Conservation (phyloP, 352 stramenopile species). For the Phytophthora cactorum region DNA sequence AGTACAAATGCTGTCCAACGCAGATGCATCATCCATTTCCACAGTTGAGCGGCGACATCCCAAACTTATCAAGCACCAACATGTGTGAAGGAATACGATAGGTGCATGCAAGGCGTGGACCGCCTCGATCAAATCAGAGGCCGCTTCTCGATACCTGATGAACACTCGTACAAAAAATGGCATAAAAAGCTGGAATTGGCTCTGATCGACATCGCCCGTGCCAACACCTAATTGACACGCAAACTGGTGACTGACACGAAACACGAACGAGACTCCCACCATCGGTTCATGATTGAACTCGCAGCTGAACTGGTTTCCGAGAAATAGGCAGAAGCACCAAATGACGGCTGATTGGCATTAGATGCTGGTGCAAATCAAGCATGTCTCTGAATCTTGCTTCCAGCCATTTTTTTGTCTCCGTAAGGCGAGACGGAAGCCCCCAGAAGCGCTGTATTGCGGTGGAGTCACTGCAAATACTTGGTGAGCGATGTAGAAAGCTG, state of each 20-base stretch:
- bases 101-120: neutral
- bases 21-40: too few species aligned
- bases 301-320: neutral
- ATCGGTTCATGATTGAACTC: neutral
- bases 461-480: neutral
- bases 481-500: neutral
- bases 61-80: too few species aligned
- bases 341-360: neutral
- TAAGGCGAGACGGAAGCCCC: neutral
- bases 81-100: too few species aligned
- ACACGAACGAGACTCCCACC: neutral
- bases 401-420: neutral
- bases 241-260: too few species aligned
- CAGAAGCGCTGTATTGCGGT: neutral
- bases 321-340: neutral
- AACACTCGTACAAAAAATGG: slow-evolving; percentile 2
- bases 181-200: neutral
- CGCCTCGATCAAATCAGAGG: neutral
- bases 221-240: neutral
- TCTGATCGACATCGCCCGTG: neutral
- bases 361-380: neutral
- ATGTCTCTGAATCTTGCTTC: neutral
- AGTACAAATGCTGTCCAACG: too few species aligned
- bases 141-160: neutral
- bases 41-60: too few species aligned